phyloP scores from a whole-genome alignment of 2,329 filamentous ascomycete species.

The Polychaeton citri region DNA sequence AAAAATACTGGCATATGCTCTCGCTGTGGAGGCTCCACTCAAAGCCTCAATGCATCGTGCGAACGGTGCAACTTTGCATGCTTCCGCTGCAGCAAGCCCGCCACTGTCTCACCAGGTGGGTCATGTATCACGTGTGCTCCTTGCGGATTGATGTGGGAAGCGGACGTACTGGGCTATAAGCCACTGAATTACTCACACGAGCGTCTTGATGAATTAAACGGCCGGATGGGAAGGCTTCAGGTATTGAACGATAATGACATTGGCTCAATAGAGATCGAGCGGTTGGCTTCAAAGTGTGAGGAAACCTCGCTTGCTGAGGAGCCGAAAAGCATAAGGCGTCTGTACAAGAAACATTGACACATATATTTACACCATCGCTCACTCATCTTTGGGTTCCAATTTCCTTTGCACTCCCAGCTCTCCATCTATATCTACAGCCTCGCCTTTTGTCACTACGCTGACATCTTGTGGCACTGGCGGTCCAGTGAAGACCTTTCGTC shows the following conservation, averaged over 20 bases:
- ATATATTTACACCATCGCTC: not conserved
- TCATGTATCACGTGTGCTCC: slow-evolving; percentile 16
- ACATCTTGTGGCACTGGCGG: slow-evolving; percentile 19
- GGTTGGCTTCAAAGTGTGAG: not conserved
- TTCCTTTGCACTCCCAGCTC: slow-evolving; percentile 6
- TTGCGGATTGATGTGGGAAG: slow-evolving; percentile 23
- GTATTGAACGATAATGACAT: not conserved
- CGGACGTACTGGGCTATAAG: slow-evolving; percentile 27
- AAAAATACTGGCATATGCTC: too few species aligned
- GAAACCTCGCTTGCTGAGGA: not conserved
- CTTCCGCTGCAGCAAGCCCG: slow-evolving; percentile 24
- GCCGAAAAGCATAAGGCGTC: not conserved
- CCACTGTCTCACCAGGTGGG: slow-evolving; percentile 8
- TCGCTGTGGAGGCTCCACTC: too few species aligned
- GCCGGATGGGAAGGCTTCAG: not conserved
- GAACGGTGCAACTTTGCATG: slow-evolving; percentile 30
- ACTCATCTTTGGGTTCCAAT: not conserved
- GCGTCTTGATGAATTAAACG: not conserved
- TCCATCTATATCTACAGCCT: slow-evolving; percentile 11
- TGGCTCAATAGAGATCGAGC: not conserved
- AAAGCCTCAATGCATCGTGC: too few species aligned
- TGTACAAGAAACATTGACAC: not conserved
- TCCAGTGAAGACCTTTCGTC: slow-evolving; percentile 21
- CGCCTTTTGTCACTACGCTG: slow-evolving; percentile 13
- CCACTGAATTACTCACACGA: slow-evolving; percentile 1